phyloP scores from a whole-genome alignment of 2,329 filamentous ascomycete species.

The Aspergillus aculeatinus region DNA sequence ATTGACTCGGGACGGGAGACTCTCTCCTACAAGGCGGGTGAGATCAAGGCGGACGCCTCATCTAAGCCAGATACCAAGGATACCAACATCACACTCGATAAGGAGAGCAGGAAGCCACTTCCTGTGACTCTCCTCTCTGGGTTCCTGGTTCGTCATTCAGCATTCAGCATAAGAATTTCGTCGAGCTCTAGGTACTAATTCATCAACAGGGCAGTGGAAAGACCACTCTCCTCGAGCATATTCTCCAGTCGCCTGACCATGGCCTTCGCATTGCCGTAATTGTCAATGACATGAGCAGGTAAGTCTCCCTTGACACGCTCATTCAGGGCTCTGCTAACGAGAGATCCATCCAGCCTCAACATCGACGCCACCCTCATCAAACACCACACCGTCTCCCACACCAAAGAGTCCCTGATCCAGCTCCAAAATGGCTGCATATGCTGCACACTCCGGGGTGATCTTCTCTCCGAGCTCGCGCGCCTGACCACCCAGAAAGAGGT shows the following conservation, averaged over 20 bases:
- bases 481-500: constrained; percentile 63
- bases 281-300: constrained; percentile 70
- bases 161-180: background rate
- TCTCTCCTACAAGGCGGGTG: background rate
- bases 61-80: background rate
- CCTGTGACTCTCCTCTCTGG: constrained; percentile 63
- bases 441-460: constrained; percentile 69
- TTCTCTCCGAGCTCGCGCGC: constrained; percentile 67
- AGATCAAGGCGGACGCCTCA: background rate
- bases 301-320: constrained; percentile 20
- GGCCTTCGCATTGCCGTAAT: constrained; percentile 69
- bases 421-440: constrained; percentile 75
- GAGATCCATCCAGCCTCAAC: constrained; percentile 53
- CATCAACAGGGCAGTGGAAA: constrained; percentile 62
- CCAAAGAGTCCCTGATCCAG: constrained; percentile 64
- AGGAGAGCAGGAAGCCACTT: constrained; percentile 28
- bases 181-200: background rate
- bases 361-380: constrained; percentile 64
- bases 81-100: background rate
- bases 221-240: constrained; percentile 68
- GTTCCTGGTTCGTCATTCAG: constrained; percentile 49
- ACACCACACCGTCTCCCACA: constrained; percentile 57
- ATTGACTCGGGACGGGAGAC: constrained; percentile 18
- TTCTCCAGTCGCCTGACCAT: constrained; percentile 63
- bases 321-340: background rate